Conservation (phyloP, 2,329 filamentous ascomycete genomes). For the Acephala macrosclerotiorum region DNA sequence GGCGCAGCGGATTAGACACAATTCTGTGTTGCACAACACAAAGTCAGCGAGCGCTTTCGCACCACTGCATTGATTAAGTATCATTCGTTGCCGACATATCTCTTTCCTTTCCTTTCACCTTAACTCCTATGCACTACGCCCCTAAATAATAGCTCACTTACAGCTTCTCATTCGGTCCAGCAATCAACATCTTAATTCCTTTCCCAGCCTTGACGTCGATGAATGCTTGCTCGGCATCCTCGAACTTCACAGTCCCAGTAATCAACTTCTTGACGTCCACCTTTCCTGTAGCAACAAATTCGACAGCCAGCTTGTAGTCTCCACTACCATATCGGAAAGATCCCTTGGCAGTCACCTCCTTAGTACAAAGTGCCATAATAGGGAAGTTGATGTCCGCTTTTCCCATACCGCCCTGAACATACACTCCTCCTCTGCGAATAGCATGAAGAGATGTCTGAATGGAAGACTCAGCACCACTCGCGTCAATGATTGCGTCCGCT, state of each 20-base stretch:
- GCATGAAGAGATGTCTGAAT: slow-evolving; percentile 79
- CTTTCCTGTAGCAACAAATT: slow-evolving; percentile 75
- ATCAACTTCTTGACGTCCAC: slow-evolving; percentile 86
- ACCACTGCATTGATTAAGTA: background rate
- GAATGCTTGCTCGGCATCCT: slow-evolving; percentile 86
- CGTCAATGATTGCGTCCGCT: slow-evolving; percentile 82
- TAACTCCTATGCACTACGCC: background rate
- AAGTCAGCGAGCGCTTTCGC: background rate
- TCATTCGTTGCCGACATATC: slow-evolving; percentile 12
- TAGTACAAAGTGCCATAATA: slow-evolving; percentile 87
- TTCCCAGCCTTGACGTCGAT: slow-evolving; percentile 85
- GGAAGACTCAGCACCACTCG: slow-evolving; percentile 78
- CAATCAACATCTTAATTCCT: slow-evolving; percentile 74
- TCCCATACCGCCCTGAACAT: slow-evolving; percentile 92
- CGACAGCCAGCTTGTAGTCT: slow-evolving; percentile 80
- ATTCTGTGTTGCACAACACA: background rate
- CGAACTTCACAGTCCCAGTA: slow-evolving; percentile 78
- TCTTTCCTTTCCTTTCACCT: background rate
- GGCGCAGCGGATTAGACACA: background rate
- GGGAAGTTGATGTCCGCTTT: slow-evolving; percentile 87
- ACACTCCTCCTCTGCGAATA: slow-evolving; percentile 75
- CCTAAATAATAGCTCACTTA: slow-evolving; percentile 15
- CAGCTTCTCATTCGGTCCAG: slow-evolving; percentile 60
- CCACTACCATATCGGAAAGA: slow-evolving; percentile 90
- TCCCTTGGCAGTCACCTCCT: slow-evolving; percentile 87